Base-by-base conservation (phyloP, 768 basidiomycete genomes). In the Piloderma croceum region DNA sequence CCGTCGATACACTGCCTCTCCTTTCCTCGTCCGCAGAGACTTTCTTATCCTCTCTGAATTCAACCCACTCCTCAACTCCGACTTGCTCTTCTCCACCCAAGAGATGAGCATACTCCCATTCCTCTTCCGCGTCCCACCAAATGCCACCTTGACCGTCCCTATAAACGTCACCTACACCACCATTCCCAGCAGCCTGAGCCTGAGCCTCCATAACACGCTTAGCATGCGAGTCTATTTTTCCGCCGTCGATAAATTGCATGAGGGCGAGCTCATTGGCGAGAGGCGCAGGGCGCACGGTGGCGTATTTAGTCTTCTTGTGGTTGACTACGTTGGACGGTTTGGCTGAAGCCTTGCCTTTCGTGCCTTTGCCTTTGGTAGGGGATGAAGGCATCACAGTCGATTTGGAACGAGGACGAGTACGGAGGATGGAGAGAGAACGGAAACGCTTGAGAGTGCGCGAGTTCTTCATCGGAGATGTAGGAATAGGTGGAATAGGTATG, bases 81-180 rank as follows among this genome's bases (percentile, higher is more conserved):
- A 49, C 46, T 22, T 53, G 58, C 10, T 61, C 54, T 11, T 64
- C 56, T 19, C 63, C 67, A 32, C 59, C 63, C 22, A 87, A 68
- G 7, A 87, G 69, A 42, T 76, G 79, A 11, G 69, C 65, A 46
- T 78, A 83, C 52, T 87, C 84, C 69, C 73, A 68, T 51, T 79
- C 74, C 56, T 87, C 84, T 9, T 82, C 81, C 39, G 71, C 74
- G 49, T 87, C 84, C 67, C 74, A 71, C 81, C 83, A 87, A 11
- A 85, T 38, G 0, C 76, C 73, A 18, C 81, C 82, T 19, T 70
- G 65, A 0, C 61, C 77, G 41, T 86, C 82, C 13, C 77, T 68
- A 58, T 74, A 74, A 3, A 81, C 72, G 36, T 73, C 78, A 1
- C 65, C 68, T 10, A 76, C 74, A 10, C 47, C 50, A 9, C 53